Base-by-base conservation (phyloP, 768 basidiomycete genomes). In the Suillus brevipes region DNA sequence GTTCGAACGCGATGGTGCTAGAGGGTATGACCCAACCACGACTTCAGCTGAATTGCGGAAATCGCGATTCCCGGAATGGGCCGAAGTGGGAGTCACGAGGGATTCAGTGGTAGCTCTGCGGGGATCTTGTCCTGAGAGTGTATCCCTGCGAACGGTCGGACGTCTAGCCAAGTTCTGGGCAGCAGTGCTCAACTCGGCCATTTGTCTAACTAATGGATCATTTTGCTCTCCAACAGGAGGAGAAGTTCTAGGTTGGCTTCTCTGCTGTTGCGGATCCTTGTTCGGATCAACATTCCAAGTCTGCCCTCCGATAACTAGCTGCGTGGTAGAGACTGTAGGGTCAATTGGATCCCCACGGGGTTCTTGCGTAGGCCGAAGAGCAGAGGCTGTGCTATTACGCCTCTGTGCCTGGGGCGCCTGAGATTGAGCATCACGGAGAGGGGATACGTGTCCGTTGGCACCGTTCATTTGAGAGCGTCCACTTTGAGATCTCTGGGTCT, bases 1-100 rank as follows among this genome's bases (percentile, higher is more conserved):
- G 4, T 85, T 70, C 0, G 95, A 84, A 37, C 93, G 87, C 6
- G 92, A 93, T 0, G 81, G 73, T 3, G 80, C 69, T 10, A 84
- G 80, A 0, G 94, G 94, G 68, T 91, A 90, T 0, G 82, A 75
- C 20, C 93, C 94, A n/a, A 95, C 91, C 37, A 95, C 84, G 47
- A 87, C 68, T 64, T 95, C 88, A 0, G 91, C 94, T 23, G 88
- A 89, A 62, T 86, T 86, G 59, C 88, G 84, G 70, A 92, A 94
- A 74, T 94, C 91, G 31, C 85, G 81, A 43, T 68, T 60, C n/a
- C 57, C 55, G 42, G 53, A 25, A 20, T 28, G 40, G 8, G 66
- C 65, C 18, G 49, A 73, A 63, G 60, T 71, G 25, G 72, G 81
- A 7, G 72, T 69, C 23, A 67, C 57, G 31, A 76, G 34, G 9